Conservation (phyloP, 1,284 basidiomycete genomes). For the Pseudozyma hubeiensis region DNA sequence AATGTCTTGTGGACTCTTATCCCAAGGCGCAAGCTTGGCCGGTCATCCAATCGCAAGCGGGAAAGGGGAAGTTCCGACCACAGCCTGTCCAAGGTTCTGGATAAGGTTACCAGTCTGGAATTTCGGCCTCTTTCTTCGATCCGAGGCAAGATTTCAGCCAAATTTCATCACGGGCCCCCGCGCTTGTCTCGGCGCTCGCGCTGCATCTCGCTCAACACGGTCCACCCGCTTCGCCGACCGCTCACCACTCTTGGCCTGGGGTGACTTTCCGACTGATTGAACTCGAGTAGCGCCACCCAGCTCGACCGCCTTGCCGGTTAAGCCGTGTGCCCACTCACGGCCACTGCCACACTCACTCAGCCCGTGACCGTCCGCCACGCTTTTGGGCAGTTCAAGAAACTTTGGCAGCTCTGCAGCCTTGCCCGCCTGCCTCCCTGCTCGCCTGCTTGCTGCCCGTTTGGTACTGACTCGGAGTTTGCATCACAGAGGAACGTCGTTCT, state of each 20-base stretch:
- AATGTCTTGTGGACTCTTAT: background rate
- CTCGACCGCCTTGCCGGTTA: constrained; percentile 7
- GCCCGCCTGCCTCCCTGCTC: background rate
- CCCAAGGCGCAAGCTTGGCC: background rate
- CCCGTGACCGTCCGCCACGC: background rate
- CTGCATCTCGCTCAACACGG: background rate
- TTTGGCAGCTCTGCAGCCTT: background rate
- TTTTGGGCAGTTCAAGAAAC: background rate
- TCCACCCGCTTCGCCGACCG: background rate
- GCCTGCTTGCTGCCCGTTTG: background rate
- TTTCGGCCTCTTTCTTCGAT: background rate
- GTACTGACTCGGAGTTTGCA: background rate
- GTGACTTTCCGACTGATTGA: constrained; percentile 6
- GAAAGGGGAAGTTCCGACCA: background rate
- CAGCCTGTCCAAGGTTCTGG: background rate
- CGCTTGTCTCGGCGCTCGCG: background rate
- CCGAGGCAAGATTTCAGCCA: background rate
- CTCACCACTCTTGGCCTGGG: background rate
- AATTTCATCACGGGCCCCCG: background rate
- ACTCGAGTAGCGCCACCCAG: constrained; percentile 9
- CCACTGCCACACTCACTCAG: constrained; percentile 2
- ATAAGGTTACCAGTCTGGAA: background rate
- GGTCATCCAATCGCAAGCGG: background rate
- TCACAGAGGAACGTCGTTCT: constrained; percentile 13
- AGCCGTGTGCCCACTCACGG: constrained; percentile 9